Evolutionary conservation across 805 yeast species (phyloP), one percentile per base, ranked within the genome.

Genomic region (Hanseniaspora valbyensis): DNA sequence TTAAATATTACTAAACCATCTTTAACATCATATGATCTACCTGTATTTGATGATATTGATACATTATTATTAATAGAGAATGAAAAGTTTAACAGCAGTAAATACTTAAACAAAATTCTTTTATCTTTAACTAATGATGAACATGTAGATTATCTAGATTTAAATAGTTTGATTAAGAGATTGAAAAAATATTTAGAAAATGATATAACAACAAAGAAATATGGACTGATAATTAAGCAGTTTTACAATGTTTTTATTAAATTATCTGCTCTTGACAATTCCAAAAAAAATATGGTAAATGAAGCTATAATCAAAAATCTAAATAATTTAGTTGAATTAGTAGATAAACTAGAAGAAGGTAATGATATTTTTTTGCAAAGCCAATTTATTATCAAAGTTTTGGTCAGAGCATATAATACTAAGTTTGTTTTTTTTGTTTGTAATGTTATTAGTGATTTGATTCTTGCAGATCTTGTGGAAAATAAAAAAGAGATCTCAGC

Each of bases 121-220:
- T 28, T 38, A 19, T 30, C 24, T 14, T 29, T 29, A 13, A 32
- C 24, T 14, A 45, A 45, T 25, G 32, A 34, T 8, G n/a, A 33
- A 3, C 38, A 40, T 12, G 2, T 19, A n/a, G 37, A 48, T n/a
- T 39, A 32, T 14, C 18, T 48, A 10, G 44, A 48, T 13, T 9
- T 48, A 13, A 24, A 40, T 8, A 25, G 28, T 14, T 14, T 37
- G 4, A 48, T 48, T 8, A 33, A 16, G 12, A 40, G 32, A 14
- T n/a, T 48, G n/a, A 29, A 39, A 25, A 34, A 40, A 13, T 48
- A 40, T 25, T 8, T 48, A 14, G 25, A 48, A 13, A 19, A 40
- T 14, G 44, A 48, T 14, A 30, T 45, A 16, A 38, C 30, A 8
- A 22, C n/a, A 22, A 45, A 30, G 33, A 45, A 39, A 30, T 45